Base-by-base conservation (phyloP, 345 rosid species). In the Salix caprea region DNA sequence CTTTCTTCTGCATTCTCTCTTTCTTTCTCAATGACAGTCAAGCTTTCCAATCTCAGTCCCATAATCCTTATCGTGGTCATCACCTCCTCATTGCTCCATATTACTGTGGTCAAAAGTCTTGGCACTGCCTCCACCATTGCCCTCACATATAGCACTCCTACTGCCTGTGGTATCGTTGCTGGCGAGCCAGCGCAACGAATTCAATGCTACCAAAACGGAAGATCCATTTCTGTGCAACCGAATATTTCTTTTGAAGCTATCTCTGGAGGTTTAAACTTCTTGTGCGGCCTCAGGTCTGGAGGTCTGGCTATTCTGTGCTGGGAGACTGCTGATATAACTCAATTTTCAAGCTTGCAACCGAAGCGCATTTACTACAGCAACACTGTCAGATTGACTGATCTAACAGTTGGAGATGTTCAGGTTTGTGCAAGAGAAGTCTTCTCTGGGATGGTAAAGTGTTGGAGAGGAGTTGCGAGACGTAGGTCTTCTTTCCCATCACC, bases 221-320 rank as follows among this genome's bases (percentile, higher is more conserved):
- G 26, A 19, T 32, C 46, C 26, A 40, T 86, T 44, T 50, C 36
- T 5, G 54, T 87, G 28, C 80, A 67, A 0, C 91, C 89, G 34
- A 84, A 79, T 70, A 62, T 80, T 28, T 87, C 94, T 23, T 90
- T 87, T 54, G 82, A 87, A 62, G 74, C 89, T 67, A 76, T 90
- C 76, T 86, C 89, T 21, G 91, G 90, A 26, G 92, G 91, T 1
- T 73, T 56, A 5, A 79, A 7, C 69, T 85, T 89, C 81, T 86
- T 89, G 46, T 90, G 91, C 46, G 92, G 86, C 50, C 88, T 90
- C 37, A 80, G 74, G 58, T 78, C 89, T 40, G 89, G 89, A 48
- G 92, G 92, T 62, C 68, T 80, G 48, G 77, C 77, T 46, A 5
- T 90, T 67, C 78, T 80, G 54, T 90, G 92, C 69, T 89, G 91